Conservation (phyloP, 2,329 filamentous ascomycete genomes). For the Fusarium sp. region DNA sequence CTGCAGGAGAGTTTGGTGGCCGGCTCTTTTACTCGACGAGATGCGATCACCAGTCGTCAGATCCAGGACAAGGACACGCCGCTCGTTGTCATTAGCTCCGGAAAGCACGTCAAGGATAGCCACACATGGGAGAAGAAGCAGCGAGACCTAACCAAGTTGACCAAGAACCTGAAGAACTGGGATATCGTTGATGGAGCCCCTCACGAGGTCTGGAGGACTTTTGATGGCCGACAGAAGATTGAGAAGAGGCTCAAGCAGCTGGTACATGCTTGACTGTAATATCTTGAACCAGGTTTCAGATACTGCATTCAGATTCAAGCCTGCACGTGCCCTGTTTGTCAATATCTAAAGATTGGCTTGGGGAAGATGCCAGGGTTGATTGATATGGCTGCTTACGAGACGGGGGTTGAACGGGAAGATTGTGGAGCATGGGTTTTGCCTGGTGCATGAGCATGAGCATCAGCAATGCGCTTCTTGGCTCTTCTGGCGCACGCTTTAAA, state of each 20-base stretch:
- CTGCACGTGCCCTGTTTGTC: constrained; percentile 26
- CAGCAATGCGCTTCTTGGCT: constrained; percentile 27
- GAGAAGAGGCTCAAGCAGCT: constrained; percentile 84
- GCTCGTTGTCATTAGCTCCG: constrained; percentile 86
- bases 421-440: constrained; percentile 26
- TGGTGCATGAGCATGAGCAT: constrained; percentile 26
- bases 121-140: constrained; percentile 87
- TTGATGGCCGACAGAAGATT: constrained; percentile 79
- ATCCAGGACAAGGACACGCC: constrained; percentile 85
- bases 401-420: constrained; percentile 25
- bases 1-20: constrained; percentile 95
- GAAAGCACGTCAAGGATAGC: constrained; percentile 76
- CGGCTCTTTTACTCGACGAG: constrained; percentile 84
- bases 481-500: constrained; percentile 23
- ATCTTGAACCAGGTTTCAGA: background rate
- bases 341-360: constrained; percentile 2
- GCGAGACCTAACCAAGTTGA: constrained; percentile 85
- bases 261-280: constrained; percentile 58
- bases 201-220: constrained; percentile 86
- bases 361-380: constrained; percentile 13
- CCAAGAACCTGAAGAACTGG: constrained; percentile 84
- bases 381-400: constrained; percentile 32
- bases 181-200: constrained; percentile 88
- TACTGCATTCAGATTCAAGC: background rate
- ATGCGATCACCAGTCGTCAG: constrained; percentile 82